A percentile compares a stretch with the other conserved stretches of the same genome.
These are phyloP conservation scores for Globisporangium carolinianum DNA, from an alignment of 352 stramenopile species.

Conservation along the genomic window DNA sequence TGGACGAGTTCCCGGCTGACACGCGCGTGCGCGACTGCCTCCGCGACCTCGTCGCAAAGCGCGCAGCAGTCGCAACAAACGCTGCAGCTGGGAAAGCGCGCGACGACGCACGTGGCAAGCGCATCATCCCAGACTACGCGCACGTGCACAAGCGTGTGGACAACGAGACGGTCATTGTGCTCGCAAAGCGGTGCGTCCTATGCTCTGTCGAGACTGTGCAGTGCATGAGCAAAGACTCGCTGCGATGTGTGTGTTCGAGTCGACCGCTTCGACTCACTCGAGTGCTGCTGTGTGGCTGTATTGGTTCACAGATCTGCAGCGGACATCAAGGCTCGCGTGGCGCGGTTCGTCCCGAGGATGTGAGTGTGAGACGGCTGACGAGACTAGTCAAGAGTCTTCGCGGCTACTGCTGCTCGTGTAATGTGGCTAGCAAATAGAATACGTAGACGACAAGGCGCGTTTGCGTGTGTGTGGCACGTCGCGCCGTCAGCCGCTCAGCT, in stretches of 20 bases:
- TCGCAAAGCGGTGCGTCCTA: slow-evolving; percentile 35
- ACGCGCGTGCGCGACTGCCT: slow-evolving; percentile 43
- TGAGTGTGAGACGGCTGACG: neutral
- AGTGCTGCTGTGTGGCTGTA: neutral
- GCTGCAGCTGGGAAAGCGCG: slow-evolving; percentile 58
- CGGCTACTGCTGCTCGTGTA: neutral
- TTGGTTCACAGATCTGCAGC: slow-evolving; percentile 2
- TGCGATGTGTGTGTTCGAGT: neutral
- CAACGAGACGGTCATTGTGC: slow-evolving; percentile 35
- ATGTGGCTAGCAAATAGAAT: neutral
- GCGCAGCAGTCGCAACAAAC: slow-evolving; percentile 39
- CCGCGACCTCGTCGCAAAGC: slow-evolving; percentile 52
- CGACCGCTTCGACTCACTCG: neutral
- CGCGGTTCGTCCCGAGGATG: slow-evolving; percentile 10
- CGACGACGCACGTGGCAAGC: slow-evolving; percentile 62
- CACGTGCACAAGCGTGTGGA: slow-evolving; percentile 50
- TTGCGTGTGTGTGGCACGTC: neutral
- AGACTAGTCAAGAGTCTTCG: too few relatives aligned
- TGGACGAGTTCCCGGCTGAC: slow-evolving; percentile 33
- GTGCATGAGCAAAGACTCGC: neutral
- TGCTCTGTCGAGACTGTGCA: too few relatives aligned
- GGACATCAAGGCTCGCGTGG: slow-evolving; percentile 11
- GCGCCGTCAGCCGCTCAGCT: slow-evolving; percentile 3
- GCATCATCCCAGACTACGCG: slow-evolving; percentile 66
- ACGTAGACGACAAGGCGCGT: too few relatives aligned